Evolutionary conservation across 768 basidiomycete species (phyloP).

Genomic region (Hortiboletus flavorubellus): DNA sequence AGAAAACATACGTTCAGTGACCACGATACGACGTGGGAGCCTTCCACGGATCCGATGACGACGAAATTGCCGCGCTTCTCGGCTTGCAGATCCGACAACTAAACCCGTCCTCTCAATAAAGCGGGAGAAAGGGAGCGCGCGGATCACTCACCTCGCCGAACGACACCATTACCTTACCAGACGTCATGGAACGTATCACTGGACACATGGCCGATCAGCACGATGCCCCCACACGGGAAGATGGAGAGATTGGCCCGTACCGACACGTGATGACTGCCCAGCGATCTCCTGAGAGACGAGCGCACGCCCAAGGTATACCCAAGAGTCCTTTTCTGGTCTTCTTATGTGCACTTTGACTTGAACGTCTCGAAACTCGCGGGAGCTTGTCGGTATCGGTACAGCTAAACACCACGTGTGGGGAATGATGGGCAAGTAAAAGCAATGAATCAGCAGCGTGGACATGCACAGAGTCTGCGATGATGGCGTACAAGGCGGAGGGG

Average conservation of each 20-base stretch:
- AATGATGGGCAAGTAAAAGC: not conserved
- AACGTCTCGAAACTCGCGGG: slow-evolving; percentile 71
- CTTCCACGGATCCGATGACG: slow-evolving; percentile 77
- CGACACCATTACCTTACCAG: slow-evolving; percentile 63
- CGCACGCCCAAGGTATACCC: slow-evolving; percentile 79
- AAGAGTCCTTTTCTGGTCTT: slow-evolving; percentile 72
- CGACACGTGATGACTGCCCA: slow-evolving; percentile 78
- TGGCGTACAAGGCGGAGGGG: slow-evolving; percentile 22
- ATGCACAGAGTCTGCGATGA: not conserved
- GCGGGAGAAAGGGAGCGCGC: not conserved
- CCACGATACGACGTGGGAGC: slow-evolving; percentile 74
- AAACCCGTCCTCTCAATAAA: slow-evolving; percentile 1
- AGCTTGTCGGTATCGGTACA: slow-evolving; percentile 18
- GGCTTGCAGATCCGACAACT: slow-evolving; percentile 73
- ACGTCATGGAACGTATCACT: slow-evolving; percentile 47
- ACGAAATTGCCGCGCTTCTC: slow-evolving; percentile 88
- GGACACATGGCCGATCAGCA: slow-evolving; percentile 7
- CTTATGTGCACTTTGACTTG: slow-evolving; percentile 85
- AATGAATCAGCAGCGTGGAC: slow-evolving; percentile 10
- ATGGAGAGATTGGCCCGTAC: slow-evolving; percentile 41
- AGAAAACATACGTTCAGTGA: slow-evolving; percentile 64
- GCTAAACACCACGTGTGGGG: slow-evolving; percentile 13
- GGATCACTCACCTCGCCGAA: slow-evolving; percentile 61
- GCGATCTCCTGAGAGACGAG: slow-evolving; percentile 69
- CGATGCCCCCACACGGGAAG: not conserved